These are phyloP conservation scores for Viola pubescens DNA, from an alignment of 441 rosid species.

Conservation along the genomic window DNA sequence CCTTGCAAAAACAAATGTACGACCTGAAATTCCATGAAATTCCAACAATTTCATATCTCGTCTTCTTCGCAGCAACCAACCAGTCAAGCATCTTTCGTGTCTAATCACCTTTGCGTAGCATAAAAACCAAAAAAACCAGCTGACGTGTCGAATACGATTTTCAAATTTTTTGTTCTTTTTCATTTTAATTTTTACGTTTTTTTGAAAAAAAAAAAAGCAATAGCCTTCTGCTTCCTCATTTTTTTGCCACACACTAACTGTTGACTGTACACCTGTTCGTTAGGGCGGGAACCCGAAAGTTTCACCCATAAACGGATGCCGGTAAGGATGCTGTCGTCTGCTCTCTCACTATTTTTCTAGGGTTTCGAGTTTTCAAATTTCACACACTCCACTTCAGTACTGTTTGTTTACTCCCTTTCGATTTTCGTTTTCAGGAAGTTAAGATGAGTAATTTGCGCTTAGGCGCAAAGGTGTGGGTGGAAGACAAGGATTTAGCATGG, in stretches of 20 bases:
- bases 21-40: too few relatives aligned
- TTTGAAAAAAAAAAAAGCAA: constrained; percentile 4
- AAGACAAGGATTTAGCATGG: constrained; percentile 84
- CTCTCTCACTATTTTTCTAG: constrained; percentile 12
- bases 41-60: too few relatives aligned
- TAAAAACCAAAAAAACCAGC: background rate
- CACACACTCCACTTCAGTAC: background rate
- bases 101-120: background rate
- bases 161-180: background rate
- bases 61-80: background rate
- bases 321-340: constrained; percentile 12
- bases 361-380: constrained; percentile 6
- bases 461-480: constrained; percentile 83
- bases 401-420: background rate
- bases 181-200: background rate
- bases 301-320: constrained; percentile 14
- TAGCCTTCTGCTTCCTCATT: constrained; percentile 21
- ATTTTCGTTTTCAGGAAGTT: constrained; percentile 20
- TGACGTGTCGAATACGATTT: constrained; percentile 38
- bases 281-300: constrained; percentile 52
- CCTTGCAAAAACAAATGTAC: too few relatives aligned
- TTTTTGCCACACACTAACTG: constrained; percentile 2
- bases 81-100: background rate
- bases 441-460: constrained; percentile 47
- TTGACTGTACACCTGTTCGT: constrained; percentile 17